A percentile compares a stretch with the other conserved stretches of the same genome.
phyloP scores from a whole-genome alignment of 257 asterid genomes.

The Fraxinus americana region DNA sequence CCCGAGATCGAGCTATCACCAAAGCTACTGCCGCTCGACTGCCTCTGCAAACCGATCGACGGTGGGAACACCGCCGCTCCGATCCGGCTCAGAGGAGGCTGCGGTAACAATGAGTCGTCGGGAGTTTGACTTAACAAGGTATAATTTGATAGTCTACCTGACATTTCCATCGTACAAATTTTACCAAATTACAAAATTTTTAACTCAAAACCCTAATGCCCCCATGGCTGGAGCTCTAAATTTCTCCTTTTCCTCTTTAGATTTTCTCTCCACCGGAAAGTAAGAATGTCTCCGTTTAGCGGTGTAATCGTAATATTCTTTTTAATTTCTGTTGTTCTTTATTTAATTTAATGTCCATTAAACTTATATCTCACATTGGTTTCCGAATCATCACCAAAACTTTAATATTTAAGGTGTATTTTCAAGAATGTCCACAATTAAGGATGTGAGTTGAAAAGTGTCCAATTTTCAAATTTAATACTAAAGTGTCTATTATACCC shows the following conservation, averaged over 20 bases:
- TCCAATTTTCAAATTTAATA: too few species aligned
- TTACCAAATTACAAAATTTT: neutral
- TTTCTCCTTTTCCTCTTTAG: too few species aligned
- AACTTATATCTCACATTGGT: too few species aligned
- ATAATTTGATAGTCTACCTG: slow-evolving; percentile 75
- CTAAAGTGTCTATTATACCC: too few species aligned
- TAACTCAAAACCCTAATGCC: slow-evolving; percentile 41
- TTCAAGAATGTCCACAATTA: too few species aligned
- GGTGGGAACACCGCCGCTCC: slow-evolving; percentile 47
- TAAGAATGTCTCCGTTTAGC: too few species aligned
- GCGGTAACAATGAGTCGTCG: slow-evolving; percentile 60
- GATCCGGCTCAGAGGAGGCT: slow-evolving; percentile 53
- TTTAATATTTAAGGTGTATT: too few species aligned
- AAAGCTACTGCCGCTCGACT: slow-evolving; percentile 94
- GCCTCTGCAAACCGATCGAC: slow-evolving; percentile 70
- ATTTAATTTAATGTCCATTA: too few species aligned
- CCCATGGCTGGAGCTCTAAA: slow-evolving; percentile 33
- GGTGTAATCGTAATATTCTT: too few species aligned
- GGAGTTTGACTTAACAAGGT: slow-evolving; percentile 66
- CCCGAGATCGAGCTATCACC: slow-evolving; percentile 89
- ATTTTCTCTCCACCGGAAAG: slow-evolving; percentile 28
- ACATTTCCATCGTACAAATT: slow-evolving; percentile 65
- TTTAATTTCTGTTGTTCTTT: too few species aligned
- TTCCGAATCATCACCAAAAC: too few species aligned
- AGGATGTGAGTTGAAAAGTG: too few species aligned